A percentile compares a stretch with the other conserved stretches of the same genome.
Evolutionary conservation across 2,329 filamentous ascomycete genomes (phyloP).

Genomic region (Cadophora gregata): DNA sequence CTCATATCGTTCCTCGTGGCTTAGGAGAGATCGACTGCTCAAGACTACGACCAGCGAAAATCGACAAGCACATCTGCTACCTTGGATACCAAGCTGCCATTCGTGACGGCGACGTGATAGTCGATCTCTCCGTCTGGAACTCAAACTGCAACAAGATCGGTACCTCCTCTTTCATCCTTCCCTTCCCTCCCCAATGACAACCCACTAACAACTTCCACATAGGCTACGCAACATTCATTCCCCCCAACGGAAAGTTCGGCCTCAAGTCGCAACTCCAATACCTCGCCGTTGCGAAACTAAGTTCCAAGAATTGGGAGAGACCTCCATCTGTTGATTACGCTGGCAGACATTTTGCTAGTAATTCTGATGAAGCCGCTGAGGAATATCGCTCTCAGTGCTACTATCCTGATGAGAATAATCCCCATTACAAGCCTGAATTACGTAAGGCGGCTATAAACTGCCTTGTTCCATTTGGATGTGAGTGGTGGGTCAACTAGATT

Average conservation of each 20-base stretch:
- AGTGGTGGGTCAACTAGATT: neutral
- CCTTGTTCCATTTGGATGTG: neutral
- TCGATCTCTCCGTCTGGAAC: neutral
- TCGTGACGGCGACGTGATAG: neutral
- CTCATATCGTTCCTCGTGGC: neutral
- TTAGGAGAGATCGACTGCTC: neutral
- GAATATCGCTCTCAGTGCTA: neutral
- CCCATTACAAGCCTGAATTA: no score
- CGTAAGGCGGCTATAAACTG: neutral
- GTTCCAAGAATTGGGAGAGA: neutral
- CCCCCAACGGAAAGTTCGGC: neutral
- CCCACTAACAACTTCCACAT: neutral
- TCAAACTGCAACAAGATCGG: neutral
- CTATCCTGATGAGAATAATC: neutral
- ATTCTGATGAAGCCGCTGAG: neutral
- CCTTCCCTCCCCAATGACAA: neutral
- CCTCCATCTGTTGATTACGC: neutral
- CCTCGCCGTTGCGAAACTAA: neutral
- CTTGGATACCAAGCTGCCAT: neutral
- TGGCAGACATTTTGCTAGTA: neutral
- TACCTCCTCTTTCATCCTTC: neutral
- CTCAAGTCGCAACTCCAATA: neutral
- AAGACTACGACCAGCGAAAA: neutral
- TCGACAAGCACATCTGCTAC: neutral
- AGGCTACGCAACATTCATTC: conserved; percentile 1